These are phyloP conservation scores for Penicillium waksmanii DNA, from an alignment of 495 filamentous ascomycete genomes.

Conservation along the genomic window DNA sequence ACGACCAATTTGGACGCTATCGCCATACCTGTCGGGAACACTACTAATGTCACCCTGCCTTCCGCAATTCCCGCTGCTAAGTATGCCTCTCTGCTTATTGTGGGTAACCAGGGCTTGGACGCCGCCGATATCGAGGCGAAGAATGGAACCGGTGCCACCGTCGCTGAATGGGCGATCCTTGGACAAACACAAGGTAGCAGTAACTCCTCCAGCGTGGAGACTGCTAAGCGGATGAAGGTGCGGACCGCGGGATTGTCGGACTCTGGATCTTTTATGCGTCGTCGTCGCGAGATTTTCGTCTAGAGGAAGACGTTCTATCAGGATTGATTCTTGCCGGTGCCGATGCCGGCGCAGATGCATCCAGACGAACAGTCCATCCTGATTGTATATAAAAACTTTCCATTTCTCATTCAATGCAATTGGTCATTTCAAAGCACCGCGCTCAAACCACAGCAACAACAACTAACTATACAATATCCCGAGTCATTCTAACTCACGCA, in stretches of 20 bases:
- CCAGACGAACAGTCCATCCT: background rate
- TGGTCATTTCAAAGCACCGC: background rate
- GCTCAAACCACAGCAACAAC: background rate
- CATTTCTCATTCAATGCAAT: background rate
- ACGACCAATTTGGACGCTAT: slow-evolving; percentile 36
- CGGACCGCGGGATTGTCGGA: slow-evolving; percentile 15
- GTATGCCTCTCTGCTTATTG: slow-evolving; percentile 51
- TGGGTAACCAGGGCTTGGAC: slow-evolving; percentile 48
- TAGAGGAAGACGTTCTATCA: background rate
- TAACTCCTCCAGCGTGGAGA: slow-evolving; percentile 4
- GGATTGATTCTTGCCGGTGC: too few relatives aligned
- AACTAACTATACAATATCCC: background rate
- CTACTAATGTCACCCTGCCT: slow-evolving; percentile 48
- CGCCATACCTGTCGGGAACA: slow-evolving; percentile 47
- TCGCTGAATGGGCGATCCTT: slow-evolving; percentile 73
- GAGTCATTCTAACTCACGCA: slow-evolving; percentile 16
- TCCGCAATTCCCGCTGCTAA: slow-evolving; percentile 37
- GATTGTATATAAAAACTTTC: slow-evolving; percentile 2
- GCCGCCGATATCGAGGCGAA: slow-evolving; percentile 47
- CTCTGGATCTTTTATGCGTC: slow-evolving; percentile 16
- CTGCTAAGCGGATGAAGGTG: slow-evolving; percentile 21
- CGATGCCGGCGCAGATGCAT: background rate
- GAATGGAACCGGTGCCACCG: slow-evolving; percentile 64
- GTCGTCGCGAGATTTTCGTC: slow-evolving; percentile 11
- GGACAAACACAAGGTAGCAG: slow-evolving; percentile 18